Percentiles rank a stretch among this genome's conserved stretches.
These are phyloP conservation scores for Pharus latifolius DNA, from an alignment of 176 grass and related monocot species.

Conservation along the genomic window DNA sequence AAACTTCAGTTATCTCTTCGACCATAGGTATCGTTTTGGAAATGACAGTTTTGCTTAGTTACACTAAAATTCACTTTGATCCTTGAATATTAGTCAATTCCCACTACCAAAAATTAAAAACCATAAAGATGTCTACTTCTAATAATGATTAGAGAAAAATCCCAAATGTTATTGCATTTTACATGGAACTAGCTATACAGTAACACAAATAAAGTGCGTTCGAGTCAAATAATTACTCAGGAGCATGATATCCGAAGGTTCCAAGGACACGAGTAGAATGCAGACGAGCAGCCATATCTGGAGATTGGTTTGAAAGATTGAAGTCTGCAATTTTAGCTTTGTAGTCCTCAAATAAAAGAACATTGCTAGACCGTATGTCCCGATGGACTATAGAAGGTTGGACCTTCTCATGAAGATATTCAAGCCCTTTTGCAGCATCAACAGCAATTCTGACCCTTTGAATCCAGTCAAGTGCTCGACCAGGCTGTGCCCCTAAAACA, in stretches of 20 bases:
- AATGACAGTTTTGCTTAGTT: background rate
- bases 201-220: background rate
- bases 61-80: background rate
- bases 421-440: slow-evolving; percentile 73
- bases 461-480: slow-evolving; percentile 61
- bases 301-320: slow-evolving; percentile 62
- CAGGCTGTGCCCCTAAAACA: slow-evolving; percentile 64
- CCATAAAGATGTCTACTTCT: background rate
- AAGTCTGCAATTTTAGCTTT: slow-evolving; percentile 76
- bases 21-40: background rate
- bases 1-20: background rate
- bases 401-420: slow-evolving; percentile 79
- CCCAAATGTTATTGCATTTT: background rate
- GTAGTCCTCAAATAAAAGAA: slow-evolving; percentile 78
- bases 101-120: background rate
- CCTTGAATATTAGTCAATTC: background rate
- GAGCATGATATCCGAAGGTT: slow-evolving; percentile 74
- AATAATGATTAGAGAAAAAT: background rate
- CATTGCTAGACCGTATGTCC: slow-evolving; percentile 68
- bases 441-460: slow-evolving; percentile 59
- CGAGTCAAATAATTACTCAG: slow-evolving; percentile 49
- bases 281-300: slow-evolving; percentile 72
- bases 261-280: slow-evolving; percentile 67
- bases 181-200: background rate
- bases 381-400: slow-evolving; percentile 68